phyloP scores from a whole-genome alignment of 306 rosid genomes.

The Castanospermum australe region DNA sequence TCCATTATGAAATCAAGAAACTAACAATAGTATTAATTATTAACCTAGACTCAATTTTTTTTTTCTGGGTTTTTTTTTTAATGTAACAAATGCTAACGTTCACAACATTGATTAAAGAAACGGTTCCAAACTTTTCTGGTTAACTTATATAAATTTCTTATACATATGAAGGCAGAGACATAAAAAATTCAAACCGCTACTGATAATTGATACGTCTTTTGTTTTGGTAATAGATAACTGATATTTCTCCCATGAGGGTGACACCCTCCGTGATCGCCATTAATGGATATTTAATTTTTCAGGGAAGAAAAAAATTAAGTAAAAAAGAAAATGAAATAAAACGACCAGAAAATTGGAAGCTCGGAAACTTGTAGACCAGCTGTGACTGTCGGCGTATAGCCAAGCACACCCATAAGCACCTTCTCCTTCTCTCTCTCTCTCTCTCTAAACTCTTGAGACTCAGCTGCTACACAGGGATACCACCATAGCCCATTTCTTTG shows the following conservation, averaged over 20 bases:
- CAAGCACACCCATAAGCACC: slow-evolving; percentile 48
- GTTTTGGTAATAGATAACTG: slow-evolving; percentile 28
- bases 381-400: slow-evolving; percentile 55
- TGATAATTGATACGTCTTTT: slow-evolving; percentile 18
- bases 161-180: not conserved
- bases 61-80: not conserved
- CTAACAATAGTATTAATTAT: not conserved
- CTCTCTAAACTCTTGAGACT: slow-evolving; percentile 31
- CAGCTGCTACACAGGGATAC: slow-evolving; percentile 4
- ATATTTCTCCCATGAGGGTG: slow-evolving; percentile 29
- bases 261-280: slow-evolving; percentile 26
- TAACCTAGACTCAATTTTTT: not conserved
- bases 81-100: not conserved
- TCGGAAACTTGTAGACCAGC: slow-evolving; percentile 50
- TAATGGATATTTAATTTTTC: slow-evolving; percentile 20
- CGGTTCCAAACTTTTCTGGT: not conserved
- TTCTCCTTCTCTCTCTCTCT: slow-evolving; percentile 19
- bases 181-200: not conserved
- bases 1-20: no score
- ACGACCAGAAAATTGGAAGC: slow-evolving; percentile 24
- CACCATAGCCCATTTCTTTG: slow-evolving; percentile 1
- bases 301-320: not conserved
- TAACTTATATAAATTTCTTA: not conserved
- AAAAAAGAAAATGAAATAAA: not conserved
- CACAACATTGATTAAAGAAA: not conserved